Conservation (phyloP, 345 rosid genomes). For the Brassica juncea region DNA sequence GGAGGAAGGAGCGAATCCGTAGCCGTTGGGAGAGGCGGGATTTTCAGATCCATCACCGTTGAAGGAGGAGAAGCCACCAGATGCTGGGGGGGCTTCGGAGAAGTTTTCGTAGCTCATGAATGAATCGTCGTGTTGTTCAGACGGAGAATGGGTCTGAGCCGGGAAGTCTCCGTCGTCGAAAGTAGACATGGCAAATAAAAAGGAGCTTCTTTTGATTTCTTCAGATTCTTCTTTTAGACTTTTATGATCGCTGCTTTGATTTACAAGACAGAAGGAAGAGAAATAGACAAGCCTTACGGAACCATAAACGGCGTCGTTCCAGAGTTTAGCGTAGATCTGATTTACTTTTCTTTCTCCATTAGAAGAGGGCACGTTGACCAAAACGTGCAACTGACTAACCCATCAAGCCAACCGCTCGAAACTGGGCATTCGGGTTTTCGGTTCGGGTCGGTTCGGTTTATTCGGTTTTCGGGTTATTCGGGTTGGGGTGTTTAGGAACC, state of each 20-base stretch:
- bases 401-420: not conserved
- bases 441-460: no score
- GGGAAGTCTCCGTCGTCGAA: constrained; percentile 44
- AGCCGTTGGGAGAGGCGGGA: constrained; percentile 48
- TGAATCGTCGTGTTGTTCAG: constrained; percentile 36
- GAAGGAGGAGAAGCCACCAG: constrained; percentile 31
- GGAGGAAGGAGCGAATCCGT: constrained; percentile 45
- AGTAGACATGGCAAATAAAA: constrained; percentile 24
- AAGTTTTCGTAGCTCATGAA: constrained; percentile 41
- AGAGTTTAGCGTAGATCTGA: constrained; percentile 26
- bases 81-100: constrained; percentile 32
- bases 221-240: not conserved
- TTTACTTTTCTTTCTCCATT: not conserved
- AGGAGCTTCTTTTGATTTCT: constrained; percentile 16
- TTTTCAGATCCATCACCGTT: constrained; percentile 34
- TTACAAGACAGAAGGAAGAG: not conserved
- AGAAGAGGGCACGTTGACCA: constrained; percentile 32
- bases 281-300: not conserved
- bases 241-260: constrained; percentile 22
- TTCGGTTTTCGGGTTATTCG: no score
- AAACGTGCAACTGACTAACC: constrained; percentile 42
- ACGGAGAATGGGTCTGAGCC: constrained; percentile 38
- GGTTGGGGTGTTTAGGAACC: no score
- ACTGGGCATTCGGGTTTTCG: no score
- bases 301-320: not conserved